phyloP scores from a whole-genome alignment of 2,329 filamentous ascomycete genomes.

The Camillea tinctor region DNA sequence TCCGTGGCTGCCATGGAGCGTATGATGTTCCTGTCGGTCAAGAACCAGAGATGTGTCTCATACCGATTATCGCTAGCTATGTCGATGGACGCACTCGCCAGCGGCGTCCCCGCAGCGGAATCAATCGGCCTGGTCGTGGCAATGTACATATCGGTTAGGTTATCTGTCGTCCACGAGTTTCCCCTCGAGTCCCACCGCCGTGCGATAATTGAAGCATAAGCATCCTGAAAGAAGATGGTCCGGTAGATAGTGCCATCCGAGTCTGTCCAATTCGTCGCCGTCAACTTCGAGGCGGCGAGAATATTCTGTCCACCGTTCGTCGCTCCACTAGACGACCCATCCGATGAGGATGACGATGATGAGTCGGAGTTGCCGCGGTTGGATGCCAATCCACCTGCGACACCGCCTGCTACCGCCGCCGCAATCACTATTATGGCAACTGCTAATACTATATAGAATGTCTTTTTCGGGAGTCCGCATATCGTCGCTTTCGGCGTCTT shows the following conservation, averaged over 20 bases:
- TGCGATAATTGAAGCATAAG: slow-evolving; percentile 19
- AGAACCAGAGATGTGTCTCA: slow-evolving; percentile 24
- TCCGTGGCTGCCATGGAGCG: slow-evolving; percentile 16
- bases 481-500: slow-evolving; percentile 15
- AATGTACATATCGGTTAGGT: slow-evolving; percentile 21
- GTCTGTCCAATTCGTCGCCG: slow-evolving; percentile 29
- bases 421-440: background rate
- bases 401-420: slow-evolving; percentile 2
- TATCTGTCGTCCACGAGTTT: slow-evolving; percentile 25
- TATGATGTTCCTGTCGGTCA: slow-evolving; percentile 19
- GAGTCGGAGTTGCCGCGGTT: background rate
- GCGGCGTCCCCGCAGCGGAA: slow-evolving; percentile 21
- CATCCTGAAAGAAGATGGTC: slow-evolving; percentile 29
- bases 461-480: slow-evolving; percentile 18
- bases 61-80: slow-evolving; percentile 1
- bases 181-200: slow-evolving; percentile 29
- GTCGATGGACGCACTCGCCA: slow-evolving; percentile 23
- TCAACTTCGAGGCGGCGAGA: slow-evolving; percentile 19
- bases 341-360: background rate
- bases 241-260: slow-evolving; percentile 15
- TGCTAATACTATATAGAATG: slow-evolving; percentile 21
- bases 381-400: background rate
- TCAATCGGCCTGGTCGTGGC: slow-evolving; percentile 20
- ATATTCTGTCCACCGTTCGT: slow-evolving; percentile 3
- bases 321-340: background rate